phyloP scores from a whole-genome alignment of 78 protist genomes.

The Diacronema lutheri region DNA sequence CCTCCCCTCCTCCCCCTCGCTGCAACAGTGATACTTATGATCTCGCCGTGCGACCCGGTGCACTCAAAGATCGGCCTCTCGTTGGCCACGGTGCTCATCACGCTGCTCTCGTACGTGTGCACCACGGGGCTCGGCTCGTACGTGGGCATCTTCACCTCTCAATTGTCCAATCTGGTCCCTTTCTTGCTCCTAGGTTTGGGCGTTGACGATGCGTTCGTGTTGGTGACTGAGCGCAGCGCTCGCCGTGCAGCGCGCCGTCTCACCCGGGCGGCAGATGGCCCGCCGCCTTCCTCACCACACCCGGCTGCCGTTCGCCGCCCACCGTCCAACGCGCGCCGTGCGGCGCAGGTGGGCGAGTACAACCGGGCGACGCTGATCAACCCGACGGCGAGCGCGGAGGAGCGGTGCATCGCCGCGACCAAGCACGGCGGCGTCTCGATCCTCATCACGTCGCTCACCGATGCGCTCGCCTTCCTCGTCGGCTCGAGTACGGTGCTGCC shows the following conservation, averaged over 20 bases:
- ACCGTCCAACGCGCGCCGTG: too few relatives aligned
- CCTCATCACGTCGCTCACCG: conserved; percentile 45
- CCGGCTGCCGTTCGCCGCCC: too few relatives aligned
- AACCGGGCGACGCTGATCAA: too few relatives aligned
- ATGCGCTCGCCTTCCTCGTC: conserved; percentile 30
- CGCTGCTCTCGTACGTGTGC: conserved; percentile 10
- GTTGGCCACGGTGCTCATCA: background rate
- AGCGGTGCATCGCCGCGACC: background rate
- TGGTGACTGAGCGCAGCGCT: too few relatives aligned
- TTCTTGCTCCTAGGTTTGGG: conserved; percentile 56
- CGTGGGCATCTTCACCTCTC: background rate
- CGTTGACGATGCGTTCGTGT: conserved; percentile 53
- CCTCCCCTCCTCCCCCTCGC: too few relatives aligned
- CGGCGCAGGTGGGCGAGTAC: too few relatives aligned
- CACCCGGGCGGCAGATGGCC: too few relatives aligned
- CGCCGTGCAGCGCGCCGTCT: too few relatives aligned
- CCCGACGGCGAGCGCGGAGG: background rate
- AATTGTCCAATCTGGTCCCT: conserved; percentile 12
- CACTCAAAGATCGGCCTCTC: background rate
- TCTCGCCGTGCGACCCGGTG: too few relatives aligned
- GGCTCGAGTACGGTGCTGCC: background rate
- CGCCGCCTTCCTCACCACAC: too few relatives aligned
- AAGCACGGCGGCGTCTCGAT: conserved; percentile 28
- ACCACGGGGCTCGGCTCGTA: background rate
- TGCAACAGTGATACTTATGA: too few relatives aligned